Evolutionary conservation across 495 filamentous ascomycete species (phyloP).

Genomic region (Amorphotheca resinae): DNA sequence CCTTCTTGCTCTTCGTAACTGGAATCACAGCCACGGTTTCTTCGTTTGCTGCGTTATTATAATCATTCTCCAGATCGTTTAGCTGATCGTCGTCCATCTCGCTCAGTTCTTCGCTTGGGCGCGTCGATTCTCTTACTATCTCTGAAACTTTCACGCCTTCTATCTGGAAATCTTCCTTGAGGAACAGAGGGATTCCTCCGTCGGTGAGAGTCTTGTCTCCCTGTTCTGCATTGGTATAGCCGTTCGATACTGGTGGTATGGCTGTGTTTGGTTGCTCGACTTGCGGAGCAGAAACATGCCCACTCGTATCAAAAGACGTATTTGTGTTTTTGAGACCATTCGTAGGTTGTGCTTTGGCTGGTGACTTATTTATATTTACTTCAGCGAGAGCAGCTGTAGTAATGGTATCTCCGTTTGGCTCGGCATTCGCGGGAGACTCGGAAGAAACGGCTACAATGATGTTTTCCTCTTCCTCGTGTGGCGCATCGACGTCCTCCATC

Average conservation of each 20-base stretch:
- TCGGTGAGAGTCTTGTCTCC: slow-evolving; percentile 39
- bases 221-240: slow-evolving; percentile 20
- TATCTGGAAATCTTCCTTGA: slow-evolving; percentile 60
- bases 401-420: slow-evolving; percentile 4
- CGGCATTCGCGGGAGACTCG: slow-evolving; percentile 1
- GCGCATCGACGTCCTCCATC: slow-evolving; percentile 21
- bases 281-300: slow-evolving; percentile 24
- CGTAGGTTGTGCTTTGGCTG: slow-evolving; percentile 7
- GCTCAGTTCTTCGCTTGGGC: slow-evolving; percentile 74
- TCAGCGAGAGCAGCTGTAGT: slow-evolving; percentile 3
- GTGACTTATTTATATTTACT: slow-evolving; percentile 12
- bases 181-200: slow-evolving; percentile 82
- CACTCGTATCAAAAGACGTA: slow-evolving; percentile 37
- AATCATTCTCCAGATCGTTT: slow-evolving; percentile 43
- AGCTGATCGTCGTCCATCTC: slow-evolving; percentile 84
- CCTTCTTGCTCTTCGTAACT: slow-evolving; percentile 18
- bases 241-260: slow-evolving; percentile 28
- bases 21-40: neutral
- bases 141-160: slow-evolving; percentile 52
- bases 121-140: slow-evolving; percentile 55
- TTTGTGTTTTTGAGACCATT: slow-evolving; percentile 25
- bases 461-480: slow-evolving; percentile 17
- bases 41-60: slow-evolving; percentile 1
- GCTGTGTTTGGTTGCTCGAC: slow-evolving; percentile 20
- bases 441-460: slow-evolving; percentile 17